Evolutionary conservation across 164 flowering plant genomes (phyloP).

Genomic region (Annona squamosa): DNA sequence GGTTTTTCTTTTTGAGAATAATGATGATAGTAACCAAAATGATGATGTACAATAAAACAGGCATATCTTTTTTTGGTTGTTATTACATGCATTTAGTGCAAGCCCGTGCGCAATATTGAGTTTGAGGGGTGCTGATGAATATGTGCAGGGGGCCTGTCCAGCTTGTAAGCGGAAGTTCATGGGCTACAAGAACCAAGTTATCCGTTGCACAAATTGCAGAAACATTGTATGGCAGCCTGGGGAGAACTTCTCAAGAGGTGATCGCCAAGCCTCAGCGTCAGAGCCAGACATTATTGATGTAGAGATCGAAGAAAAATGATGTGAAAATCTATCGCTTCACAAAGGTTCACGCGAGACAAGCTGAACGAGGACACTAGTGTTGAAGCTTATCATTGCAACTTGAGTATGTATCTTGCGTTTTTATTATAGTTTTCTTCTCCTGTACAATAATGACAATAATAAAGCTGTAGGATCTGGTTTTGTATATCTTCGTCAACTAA

Average conservation of each 20-base stretch:
- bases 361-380: not conserved
- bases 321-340: not conserved
- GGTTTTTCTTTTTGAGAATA: too few species aligned
- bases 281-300: slow-evolving; percentile 71
- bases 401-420: not conserved
- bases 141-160: slow-evolving; percentile 76
- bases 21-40: too few species aligned
- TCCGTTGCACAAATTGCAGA: slow-evolving; percentile 68
- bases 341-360: not conserved
- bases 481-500: not conserved
- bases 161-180: slow-evolving; percentile 68
- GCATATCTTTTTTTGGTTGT: too few species aligned
- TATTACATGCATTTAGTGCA: too few species aligned
- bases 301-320: slow-evolving; percentile 81
- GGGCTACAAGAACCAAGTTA: slow-evolving; percentile 58
- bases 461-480: not conserved
- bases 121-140: too few species aligned
- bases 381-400: not conserved
- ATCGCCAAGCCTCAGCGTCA: slow-evolving; percentile 30
- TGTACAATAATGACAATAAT: not conserved
- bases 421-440: not conserved
- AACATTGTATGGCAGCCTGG: slow-evolving; percentile 90
- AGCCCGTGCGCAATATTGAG: too few species aligned
- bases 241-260: slow-evolving; percentile 45
- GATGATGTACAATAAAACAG: too few species aligned